Evolutionary conservation across 2,329 filamentous ascomycete genomes (phyloP).

Genomic region (Aspergillus novofumigatus): DNA sequence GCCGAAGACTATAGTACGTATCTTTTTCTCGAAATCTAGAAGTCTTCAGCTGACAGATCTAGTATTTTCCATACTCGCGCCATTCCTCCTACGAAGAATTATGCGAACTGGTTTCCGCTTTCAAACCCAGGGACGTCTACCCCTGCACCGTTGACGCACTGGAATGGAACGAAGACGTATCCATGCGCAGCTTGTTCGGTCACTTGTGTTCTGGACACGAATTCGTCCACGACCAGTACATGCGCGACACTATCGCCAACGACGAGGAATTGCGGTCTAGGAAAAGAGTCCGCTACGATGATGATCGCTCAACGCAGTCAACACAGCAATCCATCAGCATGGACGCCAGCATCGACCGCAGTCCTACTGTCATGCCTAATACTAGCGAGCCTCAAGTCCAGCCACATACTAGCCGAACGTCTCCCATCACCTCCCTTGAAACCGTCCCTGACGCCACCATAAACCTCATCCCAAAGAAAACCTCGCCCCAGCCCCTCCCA

Average conservation of each 20-base stretch:
- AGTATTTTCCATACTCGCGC: conserved; percentile 77
- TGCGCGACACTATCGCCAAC: conserved; percentile 42
- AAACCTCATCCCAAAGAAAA: background rate
- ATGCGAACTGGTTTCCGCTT: conserved; percentile 62
- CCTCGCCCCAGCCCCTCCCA: conserved; percentile 1
- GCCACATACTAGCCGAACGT: too few species aligned
- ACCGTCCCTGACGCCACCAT: conserved; percentile 2
- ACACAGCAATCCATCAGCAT: conserved; percentile 17
- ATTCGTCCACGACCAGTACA: conserved; percentile 64
- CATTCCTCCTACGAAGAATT: conserved; percentile 85
- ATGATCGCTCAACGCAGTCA: conserved; percentile 14
- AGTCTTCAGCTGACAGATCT: conserved; percentile 5
- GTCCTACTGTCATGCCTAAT: too few species aligned
- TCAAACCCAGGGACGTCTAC: conserved; percentile 72
- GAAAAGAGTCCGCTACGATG: conserved; percentile 18
- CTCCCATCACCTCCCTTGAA: conserved; percentile 1
- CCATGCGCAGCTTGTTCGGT: conserved; percentile 69
- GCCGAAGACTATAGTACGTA: conserved; percentile 33
- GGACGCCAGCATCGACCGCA: conserved; percentile 4
- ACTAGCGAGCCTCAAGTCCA: too few species aligned
- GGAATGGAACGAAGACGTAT: conserved; percentile 60
- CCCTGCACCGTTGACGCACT: conserved; percentile 70
- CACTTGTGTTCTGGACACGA: conserved; percentile 56
- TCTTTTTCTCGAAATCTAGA: background rate
- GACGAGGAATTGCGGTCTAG: conserved; percentile 14